phyloP scores from a whole-genome alignment of 345 rosid genomes.

The Streptanthus diversifolius region DNA sequence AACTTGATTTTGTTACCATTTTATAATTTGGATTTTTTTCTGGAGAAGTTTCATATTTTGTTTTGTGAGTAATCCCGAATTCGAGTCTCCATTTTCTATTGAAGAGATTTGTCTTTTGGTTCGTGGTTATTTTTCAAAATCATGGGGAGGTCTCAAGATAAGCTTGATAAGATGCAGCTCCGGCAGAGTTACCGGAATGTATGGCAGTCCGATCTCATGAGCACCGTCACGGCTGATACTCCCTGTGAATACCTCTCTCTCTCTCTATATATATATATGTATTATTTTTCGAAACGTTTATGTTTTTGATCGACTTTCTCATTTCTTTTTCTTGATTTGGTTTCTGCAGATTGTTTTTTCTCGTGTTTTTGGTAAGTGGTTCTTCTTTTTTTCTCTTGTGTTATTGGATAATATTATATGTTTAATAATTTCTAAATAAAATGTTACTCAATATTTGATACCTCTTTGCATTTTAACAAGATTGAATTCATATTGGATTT shows the following conservation, averaged over 20 bases:
- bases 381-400: neutral
- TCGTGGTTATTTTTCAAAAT: neutral
- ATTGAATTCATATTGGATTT: neutral
- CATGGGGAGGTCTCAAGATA: slow-evolving; percentile 53
- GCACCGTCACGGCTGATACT: slow-evolving; percentile 57
- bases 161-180: slow-evolving; percentile 80
- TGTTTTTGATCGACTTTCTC: neutral
- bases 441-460: neutral
- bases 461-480: neutral
- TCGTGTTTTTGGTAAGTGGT: slow-evolving; percentile 28
- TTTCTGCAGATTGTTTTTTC: slow-evolving; percentile 59
- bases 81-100: neutral
- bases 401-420: neutral
- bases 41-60: neutral
- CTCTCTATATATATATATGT: too few relatives aligned
- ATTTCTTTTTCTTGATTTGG: neutral
- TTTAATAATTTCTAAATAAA: neutral
- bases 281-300: neutral
- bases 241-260: slow-evolving; percentile 42
- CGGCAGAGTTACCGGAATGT: slow-evolving; percentile 82
- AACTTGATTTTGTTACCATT: slow-evolving; percentile 1
- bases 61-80: neutral
- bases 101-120: neutral
- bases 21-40: neutral
- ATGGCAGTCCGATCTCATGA: slow-evolving; percentile 86